Evolutionary conservation across 768 basidiomycete genomes (phyloP).

Genomic region (Lentinula lateritia): DNA sequence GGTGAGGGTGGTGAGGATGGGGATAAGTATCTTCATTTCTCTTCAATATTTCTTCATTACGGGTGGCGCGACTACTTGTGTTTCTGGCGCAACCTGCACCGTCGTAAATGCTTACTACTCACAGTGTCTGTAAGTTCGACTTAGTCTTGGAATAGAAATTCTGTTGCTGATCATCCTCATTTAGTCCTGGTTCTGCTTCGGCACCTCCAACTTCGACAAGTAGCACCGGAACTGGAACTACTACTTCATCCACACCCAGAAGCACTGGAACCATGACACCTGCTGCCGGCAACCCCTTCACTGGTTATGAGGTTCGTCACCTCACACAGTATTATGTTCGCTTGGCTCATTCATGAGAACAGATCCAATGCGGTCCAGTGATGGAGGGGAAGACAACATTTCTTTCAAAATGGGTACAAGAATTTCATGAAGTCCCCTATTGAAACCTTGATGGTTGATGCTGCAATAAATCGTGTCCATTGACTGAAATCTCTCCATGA

Average conservation of each 20-base stretch:
- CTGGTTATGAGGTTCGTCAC: slow-evolving; percentile 35
- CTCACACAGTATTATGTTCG: neutral
- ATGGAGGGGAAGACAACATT: too few relatives aligned
- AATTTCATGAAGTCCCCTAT: too few relatives aligned
- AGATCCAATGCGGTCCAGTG: too few relatives aligned
- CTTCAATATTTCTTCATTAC: neutral
- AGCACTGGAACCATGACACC: slow-evolving; percentile 30
- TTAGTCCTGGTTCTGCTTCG: slow-evolving; percentile 5
- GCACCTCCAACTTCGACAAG: neutral
- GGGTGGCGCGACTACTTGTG: slow-evolving; percentile 9
- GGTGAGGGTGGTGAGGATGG: slow-evolving; percentile 12
- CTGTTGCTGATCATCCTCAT: neutral
- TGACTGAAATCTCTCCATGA: slow-evolving; percentile 9
- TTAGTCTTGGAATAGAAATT: neutral
- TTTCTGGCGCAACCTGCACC: slow-evolving; percentile 3
- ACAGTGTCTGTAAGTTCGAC: neutral
- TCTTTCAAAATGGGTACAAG: too few relatives aligned
- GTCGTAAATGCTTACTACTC: slow-evolving; percentile 4
- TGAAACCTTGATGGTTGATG: too few relatives aligned
- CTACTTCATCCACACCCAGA: slow-evolving; percentile 19
- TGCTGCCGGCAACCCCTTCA: slow-evolving; percentile 47
- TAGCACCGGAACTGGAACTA: slow-evolving; percentile 11
- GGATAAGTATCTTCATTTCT: too few relatives aligned
- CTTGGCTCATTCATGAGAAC: neutral
- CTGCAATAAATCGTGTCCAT: neutral